Conservation (phyloP, 192 early-diverging fungal species). For the Entomortierella parvispora region DNA sequence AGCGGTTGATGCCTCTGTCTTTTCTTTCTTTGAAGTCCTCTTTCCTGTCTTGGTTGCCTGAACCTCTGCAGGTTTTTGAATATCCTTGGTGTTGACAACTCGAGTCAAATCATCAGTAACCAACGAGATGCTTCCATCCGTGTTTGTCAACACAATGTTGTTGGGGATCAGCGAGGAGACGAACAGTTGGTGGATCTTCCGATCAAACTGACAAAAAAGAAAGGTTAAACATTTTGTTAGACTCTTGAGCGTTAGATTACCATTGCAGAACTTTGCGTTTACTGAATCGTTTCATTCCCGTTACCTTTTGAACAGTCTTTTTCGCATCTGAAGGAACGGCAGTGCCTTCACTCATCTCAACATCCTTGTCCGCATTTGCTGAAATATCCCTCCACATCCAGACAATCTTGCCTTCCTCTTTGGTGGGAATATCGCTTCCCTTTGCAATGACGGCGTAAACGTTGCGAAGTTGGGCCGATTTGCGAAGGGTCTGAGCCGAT, state of each 20-base stretch:
- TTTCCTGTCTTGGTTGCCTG: conserved; percentile 4
- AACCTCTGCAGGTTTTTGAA: conserved; percentile 2
- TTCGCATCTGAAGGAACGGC: conserved; percentile 39
- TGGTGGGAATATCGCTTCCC: conserved; percentile 56
- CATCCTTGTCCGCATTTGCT: conserved; percentile 20
- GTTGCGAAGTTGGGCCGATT: conserved; percentile 39
- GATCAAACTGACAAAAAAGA: conserved; percentile 52
- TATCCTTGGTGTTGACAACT: conserved; percentile 50
- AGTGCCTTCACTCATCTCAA: conserved; percentile 21
- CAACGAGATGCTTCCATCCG: conserved; percentile 53
- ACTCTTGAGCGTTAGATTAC: not conserved
- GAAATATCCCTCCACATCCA: conserved; percentile 61
- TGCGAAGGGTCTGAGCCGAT: conserved; percentile 52
- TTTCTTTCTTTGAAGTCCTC: conserved; percentile 10
- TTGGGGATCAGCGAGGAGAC: conserved; percentile 54
- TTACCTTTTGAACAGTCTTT: conserved; percentile 35
- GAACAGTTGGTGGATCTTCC: conserved; percentile 55
- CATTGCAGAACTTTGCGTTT: not conserved
- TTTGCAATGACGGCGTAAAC: conserved; percentile 60
- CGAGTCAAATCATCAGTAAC: conserved; percentile 57
- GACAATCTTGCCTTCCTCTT: conserved; percentile 58
- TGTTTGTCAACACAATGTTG: conserved; percentile 54
- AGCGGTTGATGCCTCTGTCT: conserved; percentile 9
- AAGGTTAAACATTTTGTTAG: not conserved
- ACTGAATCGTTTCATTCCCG: too few species aligned